These are phyloP conservation scores for Luffa aegyptiaca DNA, from an alignment of 306 rosid species.

Conservation along the genomic window DNA sequence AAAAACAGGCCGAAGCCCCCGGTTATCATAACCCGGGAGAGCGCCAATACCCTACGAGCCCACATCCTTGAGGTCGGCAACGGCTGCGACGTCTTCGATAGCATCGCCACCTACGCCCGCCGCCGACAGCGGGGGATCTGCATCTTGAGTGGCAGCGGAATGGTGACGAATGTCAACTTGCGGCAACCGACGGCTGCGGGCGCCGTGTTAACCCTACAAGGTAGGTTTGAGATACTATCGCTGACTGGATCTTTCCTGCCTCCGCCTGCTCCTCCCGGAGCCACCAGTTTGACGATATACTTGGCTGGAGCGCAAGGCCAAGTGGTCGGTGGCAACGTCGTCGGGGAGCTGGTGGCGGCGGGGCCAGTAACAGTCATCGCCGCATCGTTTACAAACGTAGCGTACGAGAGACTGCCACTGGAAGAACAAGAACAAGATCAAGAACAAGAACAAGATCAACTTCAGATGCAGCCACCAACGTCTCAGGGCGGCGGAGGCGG, in stretches of 20 bases:
- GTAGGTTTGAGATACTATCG: conserved; percentile 83
- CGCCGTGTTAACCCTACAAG: conserved; percentile 58
- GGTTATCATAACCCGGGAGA: conserved; percentile 75
- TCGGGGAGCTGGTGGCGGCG: conserved; percentile 71
- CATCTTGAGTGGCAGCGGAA: conserved; percentile 68
- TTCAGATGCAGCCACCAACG: conserved; percentile 36
- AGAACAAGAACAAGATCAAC: conserved; percentile 9
- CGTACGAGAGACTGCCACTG: conserved; percentile 69
- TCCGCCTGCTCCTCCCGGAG: conserved; percentile 89
- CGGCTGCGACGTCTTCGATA: conserved; percentile 79
- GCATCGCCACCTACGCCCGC: conserved; percentile 65
- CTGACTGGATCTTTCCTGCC: conserved; percentile 79
- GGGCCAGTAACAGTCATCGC: conserved; percentile 85
- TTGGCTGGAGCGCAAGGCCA: conserved; percentile 82
- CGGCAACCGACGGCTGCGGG: conserved; percentile 67
- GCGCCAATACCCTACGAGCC: conserved; percentile 86
- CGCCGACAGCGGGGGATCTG: conserved; percentile 97
- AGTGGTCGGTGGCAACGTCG: conserved; percentile 81
- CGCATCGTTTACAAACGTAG: conserved; percentile 77
- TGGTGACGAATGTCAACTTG: conserved; percentile 62
- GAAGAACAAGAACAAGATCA: conserved; percentile 46
- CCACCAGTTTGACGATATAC: conserved; percentile 61
- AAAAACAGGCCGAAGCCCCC: conserved; percentile 78
- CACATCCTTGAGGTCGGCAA: conserved; percentile 70
- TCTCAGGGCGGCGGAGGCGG: conserved; percentile 34